These are phyloP conservation scores for Colletotrichum cereale DNA, from an alignment of 2,329 filamentous ascomycete species.

Conservation along the genomic window DNA sequence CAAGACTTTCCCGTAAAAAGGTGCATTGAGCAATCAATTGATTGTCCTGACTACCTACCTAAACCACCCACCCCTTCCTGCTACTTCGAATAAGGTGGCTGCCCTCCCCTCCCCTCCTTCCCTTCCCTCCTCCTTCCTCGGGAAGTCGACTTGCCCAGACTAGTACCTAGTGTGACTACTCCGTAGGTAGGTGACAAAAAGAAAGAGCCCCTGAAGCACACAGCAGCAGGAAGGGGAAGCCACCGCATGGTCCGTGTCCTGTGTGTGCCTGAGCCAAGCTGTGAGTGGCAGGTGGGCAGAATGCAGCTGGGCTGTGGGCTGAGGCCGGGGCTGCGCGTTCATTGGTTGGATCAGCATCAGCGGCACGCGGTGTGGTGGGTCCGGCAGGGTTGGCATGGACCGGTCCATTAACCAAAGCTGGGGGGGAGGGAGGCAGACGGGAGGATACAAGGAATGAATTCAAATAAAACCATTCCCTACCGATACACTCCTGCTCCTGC, in stretches of 20 bases:
- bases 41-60: neutral
- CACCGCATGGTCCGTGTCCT: constrained; percentile 10
- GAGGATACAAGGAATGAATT: constrained; percentile 7
- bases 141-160: constrained; percentile 15
- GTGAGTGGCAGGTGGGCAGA: constrained; percentile 27
- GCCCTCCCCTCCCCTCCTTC: neutral
- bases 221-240: constrained; percentile 17
- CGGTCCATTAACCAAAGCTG: constrained; percentile 13
- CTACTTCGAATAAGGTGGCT: neutral
- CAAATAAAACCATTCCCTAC: constrained; percentile 26
- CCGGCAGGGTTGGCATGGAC: constrained; percentile 23
- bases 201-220: constrained; percentile 39
- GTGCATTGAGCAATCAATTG: neutral
- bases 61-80: neutral
- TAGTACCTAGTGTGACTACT: no score
- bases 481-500: neutral
- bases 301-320: constrained; percentile 18
- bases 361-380: constrained; percentile 17
- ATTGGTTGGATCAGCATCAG: constrained; percentile 1
- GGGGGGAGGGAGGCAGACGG: neutral
- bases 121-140: neutral
- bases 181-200: no score
- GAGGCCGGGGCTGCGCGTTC: constrained; percentile 2
- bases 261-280: constrained; percentile 11
- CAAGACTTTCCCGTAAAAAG: constrained; percentile 32